Evolutionary conservation across 805 yeast species (phyloP), one percentile per base, ranked within the genome.

Genomic region (Brettanomyces sp.): DNA sequence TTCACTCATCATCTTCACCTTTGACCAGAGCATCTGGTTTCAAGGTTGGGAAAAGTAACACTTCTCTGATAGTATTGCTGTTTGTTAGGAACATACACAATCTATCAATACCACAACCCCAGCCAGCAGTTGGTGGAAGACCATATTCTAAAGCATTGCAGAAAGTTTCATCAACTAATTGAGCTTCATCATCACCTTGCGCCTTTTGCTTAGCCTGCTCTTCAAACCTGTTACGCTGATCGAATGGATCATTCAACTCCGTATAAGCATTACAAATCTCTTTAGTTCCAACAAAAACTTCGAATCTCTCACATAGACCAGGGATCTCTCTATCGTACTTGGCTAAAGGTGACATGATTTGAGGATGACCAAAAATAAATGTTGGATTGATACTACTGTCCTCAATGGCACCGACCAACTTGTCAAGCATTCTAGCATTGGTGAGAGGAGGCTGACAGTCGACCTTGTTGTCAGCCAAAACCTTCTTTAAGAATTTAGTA

Each of bases 41-140:
- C 80, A 91, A 87, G 51, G 98, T 90, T 68, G 99, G 99, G 95
- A 91, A 91, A 67, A 93, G 73, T 57, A 91, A 76, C 42, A 91
- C 98, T 74, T 91, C 99, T 82, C 96, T 88, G 63, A 91, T 91
- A 56, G 96, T 86, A 75, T 89, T 85, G 48, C 96, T 86, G 70
- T 93, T 81, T 51, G 98, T 93, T 73, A 93, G 79, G 76, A 93
- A 93, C 99, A 91, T 91, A 63, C 96, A 89, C 63, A 91, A 67
- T 76, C 99, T 85, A 72, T 91, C 99, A 57, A 91, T 90, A 78
- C 99, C 99, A 72, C 95, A 84, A 59, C 99, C 99, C 98, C 98
- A 91, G 57, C 99, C 99, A 68, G 95, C 98, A 58, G 98, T 93
- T 60, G 99, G 99, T 49, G 99, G 99, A 62, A 91, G 78, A 70